Conservation (phyloP, 805 yeast genomes). For the Priceomyces melissophilus region DNA sequence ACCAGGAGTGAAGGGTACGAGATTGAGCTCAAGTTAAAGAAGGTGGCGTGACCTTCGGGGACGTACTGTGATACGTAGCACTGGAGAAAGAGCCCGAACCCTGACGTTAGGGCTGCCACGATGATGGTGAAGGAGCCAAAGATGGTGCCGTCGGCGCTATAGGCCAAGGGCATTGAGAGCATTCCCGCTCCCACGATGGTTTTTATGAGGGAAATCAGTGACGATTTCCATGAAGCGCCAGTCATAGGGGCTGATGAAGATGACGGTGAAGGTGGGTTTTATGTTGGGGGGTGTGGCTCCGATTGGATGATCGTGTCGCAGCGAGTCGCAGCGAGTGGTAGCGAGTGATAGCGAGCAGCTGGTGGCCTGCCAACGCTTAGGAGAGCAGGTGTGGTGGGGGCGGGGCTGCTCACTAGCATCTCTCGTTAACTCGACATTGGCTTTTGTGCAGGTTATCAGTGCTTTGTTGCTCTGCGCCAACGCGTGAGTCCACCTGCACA, state of each 20-base stretch:
- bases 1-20: slow-evolving; percentile 61
- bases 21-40: slow-evolving; percentile 63
- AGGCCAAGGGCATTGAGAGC: slow-evolving; percentile 71
- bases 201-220: slow-evolving; percentile 64
- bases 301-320: no score
- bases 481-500: no score
- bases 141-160: slow-evolving; percentile 61
- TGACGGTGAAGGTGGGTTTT: no score
- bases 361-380: no score
- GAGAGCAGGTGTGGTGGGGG: no score
- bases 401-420: no score
- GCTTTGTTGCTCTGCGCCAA: no score
- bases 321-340: no score
- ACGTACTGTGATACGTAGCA: slow-evolving; percentile 55
- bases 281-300: no score
- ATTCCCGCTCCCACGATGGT: slow-evolving; percentile 82
- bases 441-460: no score
- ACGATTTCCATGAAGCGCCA: slow-evolving; percentile 54
- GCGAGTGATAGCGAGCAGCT: no score
- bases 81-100: slow-evolving; percentile 64
- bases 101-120: slow-evolving; percentile 63
- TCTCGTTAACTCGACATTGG: no score
- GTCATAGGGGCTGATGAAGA: neutral
- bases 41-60: slow-evolving; percentile 61
- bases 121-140: slow-evolving; percentile 55